Evolutionary conservation across 768 basidiomycete species (phyloP).

Genomic region (Pulveroboletus frians): DNA sequence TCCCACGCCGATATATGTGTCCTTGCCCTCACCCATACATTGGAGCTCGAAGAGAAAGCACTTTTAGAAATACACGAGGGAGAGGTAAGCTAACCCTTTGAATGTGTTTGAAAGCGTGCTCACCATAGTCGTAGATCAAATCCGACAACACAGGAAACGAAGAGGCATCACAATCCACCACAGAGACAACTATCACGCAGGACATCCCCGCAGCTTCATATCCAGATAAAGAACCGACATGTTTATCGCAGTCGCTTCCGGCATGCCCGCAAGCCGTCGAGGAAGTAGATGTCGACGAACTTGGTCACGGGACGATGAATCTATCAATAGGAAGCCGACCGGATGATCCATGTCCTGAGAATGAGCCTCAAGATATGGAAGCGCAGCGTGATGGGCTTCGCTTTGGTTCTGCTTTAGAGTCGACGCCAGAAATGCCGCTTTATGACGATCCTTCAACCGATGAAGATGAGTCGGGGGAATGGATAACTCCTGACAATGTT

Average conservation of each 20-base stretch:
- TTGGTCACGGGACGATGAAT: slow-evolving; percentile 6
- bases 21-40: slow-evolving; percentile 78
- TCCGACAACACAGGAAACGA: background rate
- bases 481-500: slow-evolving; percentile 94
- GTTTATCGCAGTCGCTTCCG: background rate
- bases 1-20: slow-evolving; percentile 89
- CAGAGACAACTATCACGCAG: background rate
- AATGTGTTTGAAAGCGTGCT: background rate
- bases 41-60: slow-evolving; percentile 53
- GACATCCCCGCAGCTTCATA: background rate
- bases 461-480: slow-evolving; percentile 83
- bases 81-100: slow-evolving; percentile 19
- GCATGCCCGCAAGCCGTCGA: background rate
- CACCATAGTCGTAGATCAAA: slow-evolving; percentile 7
- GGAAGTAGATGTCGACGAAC: slow-evolving; percentile 3
- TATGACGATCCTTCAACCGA: slow-evolving; percentile 75
- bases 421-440: slow-evolving; percentile 31
- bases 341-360: slow-evolving; percentile 1
- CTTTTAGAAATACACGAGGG: slow-evolving; percentile 25
- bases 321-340: slow-evolving; percentile 14
- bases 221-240: background rate
- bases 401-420: slow-evolving; percentile 2
- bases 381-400: slow-evolving; percentile 20
- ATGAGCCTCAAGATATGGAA: slow-evolving; percentile 33
- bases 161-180: background rate